Evolutionary conservation across 345 rosid genomes (phyloP).

Genomic region (Linum usitatissimum): DNA sequence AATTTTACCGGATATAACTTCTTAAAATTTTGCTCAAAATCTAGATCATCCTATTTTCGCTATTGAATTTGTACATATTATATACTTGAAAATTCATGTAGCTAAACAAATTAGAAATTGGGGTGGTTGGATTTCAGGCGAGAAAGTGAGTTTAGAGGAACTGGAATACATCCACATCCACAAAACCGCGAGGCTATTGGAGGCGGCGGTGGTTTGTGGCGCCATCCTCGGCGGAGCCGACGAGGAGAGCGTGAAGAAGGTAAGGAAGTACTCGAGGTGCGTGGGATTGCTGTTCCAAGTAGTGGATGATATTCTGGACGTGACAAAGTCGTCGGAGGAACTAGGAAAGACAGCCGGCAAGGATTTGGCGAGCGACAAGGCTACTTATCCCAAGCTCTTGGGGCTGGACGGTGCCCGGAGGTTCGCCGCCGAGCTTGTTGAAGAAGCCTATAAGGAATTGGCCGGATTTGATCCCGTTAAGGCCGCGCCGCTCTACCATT

Average conservation of each 20-base stretch:
- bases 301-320: slow-evolving; percentile 4
- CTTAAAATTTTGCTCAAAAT: too few species aligned
- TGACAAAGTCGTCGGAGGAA: slow-evolving; percentile 7
- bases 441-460: neutral
- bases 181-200: slow-evolving; percentile 1
- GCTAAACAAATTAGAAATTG: too few species aligned
- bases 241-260: neutral
- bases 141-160: neutral
- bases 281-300: slow-evolving; percentile 3
- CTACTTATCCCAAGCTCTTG: neutral
- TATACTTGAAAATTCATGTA: too few species aligned
- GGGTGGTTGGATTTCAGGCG: too few species aligned
- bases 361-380: slow-evolving; percentile 2
- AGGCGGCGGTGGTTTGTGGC: neutral
- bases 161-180: slow-evolving; percentile 5
- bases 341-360: slow-evolving; percentile 2
- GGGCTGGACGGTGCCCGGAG: neutral
- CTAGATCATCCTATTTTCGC: too few species aligned
- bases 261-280: neutral
- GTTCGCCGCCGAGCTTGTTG: neutral
- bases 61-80: too few species aligned
- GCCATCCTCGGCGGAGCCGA: slow-evolving; percentile 4
- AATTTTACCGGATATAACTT: too few species aligned
- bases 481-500: slow-evolving; percentile 1
- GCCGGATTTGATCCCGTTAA: slow-evolving; percentile 2